Evolutionary conservation across 108 stramenopile species (phyloP).

Genomic region (Skeletonema potamos): DNA sequence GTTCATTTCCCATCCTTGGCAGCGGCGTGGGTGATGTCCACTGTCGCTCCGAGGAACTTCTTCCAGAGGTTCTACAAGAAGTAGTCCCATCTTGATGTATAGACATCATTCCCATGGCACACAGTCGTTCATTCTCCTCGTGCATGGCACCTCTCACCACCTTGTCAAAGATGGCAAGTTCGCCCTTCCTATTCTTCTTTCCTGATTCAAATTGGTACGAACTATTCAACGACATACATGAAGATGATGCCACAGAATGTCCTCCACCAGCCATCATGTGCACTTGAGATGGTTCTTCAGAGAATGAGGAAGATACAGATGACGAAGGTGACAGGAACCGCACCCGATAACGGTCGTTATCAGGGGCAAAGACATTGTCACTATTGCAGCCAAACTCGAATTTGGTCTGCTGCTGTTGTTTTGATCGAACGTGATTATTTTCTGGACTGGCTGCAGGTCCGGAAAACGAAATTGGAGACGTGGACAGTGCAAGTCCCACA

Average conservation of each 20-base stretch:
- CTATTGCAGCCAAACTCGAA: background rate
- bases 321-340: background rate
- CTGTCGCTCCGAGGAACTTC: background rate
- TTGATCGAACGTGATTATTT: background rate
- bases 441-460: background rate
- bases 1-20: background rate
- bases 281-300: background rate
- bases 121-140: background rate
- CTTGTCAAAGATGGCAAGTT: background rate
- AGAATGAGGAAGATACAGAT: background rate
- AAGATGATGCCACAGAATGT: background rate
- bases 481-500: background rate
- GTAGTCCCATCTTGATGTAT: background rate
- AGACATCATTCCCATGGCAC: background rate
- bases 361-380: background rate
- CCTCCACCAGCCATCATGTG: background rate
- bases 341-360: background rate
- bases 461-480: background rate
- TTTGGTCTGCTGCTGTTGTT: background rate
- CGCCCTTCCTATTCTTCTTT: background rate
- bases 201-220: background rate
- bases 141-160: background rate
- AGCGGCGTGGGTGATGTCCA: background rate
- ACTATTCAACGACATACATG: background rate
- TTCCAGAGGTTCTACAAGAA: background rate